Conservation (phyloP, 495 filamentous ascomycete genomes). For the Penicillium turbatum region DNA sequence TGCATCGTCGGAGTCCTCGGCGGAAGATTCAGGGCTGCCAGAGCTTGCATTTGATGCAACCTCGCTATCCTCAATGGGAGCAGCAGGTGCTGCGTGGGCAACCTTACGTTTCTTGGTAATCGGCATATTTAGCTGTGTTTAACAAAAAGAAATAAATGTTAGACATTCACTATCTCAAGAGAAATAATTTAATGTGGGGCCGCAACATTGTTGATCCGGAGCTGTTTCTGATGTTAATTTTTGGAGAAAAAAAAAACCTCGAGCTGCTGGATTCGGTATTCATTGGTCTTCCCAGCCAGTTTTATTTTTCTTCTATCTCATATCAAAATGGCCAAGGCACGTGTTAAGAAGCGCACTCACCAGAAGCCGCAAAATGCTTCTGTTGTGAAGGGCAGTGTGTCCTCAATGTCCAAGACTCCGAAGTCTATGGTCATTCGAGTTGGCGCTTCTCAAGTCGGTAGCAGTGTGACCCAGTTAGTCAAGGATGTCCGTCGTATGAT, state of each 20-base stretch:
- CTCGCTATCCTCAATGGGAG: conserved; percentile 14
- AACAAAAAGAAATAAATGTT: conserved; percentile 11
- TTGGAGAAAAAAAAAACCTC: conserved; percentile 39
- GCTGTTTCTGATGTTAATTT: conserved; percentile 33
- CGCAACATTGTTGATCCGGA: conserved; percentile 41
- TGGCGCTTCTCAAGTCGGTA: conserved; percentile 88
- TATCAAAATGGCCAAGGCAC: conserved; percentile 67
- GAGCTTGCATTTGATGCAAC: conserved; percentile 6
- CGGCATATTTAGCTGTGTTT: conserved; percentile 25
- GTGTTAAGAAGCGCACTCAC: conserved; percentile 89
- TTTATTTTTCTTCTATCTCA: conserved; percentile 8
- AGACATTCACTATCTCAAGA: conserved; percentile 18
- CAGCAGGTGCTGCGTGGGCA: conserved; percentile 13
- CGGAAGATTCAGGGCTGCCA: neutral
- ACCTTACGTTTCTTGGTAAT: conserved; percentile 40
- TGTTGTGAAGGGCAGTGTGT: conserved; percentile 48
- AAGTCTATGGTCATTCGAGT: conserved; percentile 99
- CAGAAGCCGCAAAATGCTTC: conserved; percentile 61
- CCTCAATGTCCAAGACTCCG: conserved; percentile 56
- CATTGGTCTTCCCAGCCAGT: conserved; percentile 7
- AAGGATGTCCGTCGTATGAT: conserved; percentile 89
- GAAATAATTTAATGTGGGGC: conserved; percentile 33
- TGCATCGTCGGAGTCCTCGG: conserved; percentile 14
- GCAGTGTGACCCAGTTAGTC: conserved; percentile 85
- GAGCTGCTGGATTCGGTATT: conserved; percentile 9